These are phyloP conservation scores for Wickerhamiella infanticola DNA, from an alignment of 1,139 yeast genomes.

Conservation along the genomic window DNA sequence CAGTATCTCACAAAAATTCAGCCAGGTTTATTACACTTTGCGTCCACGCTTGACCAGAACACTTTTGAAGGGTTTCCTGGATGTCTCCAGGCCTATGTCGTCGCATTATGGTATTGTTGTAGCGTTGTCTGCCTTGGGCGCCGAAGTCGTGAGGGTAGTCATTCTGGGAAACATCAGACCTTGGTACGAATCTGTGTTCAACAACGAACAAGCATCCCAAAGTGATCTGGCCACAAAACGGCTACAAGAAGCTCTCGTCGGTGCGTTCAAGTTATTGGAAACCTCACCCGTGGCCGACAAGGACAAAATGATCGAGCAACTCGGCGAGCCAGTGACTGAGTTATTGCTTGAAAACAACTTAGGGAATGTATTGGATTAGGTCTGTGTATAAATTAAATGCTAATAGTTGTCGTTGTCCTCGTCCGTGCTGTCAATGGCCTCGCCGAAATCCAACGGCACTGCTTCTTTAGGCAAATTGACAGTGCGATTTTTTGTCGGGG, in stretches of 20 bases:
- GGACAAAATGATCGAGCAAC: constrained; percentile 1
- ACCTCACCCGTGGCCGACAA: constrained; percentile 10
- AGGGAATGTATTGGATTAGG: neutral
- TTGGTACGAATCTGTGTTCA: constrained; percentile 36
- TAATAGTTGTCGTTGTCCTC: constrained; percentile 3
- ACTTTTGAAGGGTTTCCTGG: constrained; percentile 75
- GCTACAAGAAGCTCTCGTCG: constrained; percentile 18
- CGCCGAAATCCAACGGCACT: constrained; percentile 5
- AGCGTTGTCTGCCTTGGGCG: constrained; percentile 72
- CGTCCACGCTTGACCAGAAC: constrained; percentile 93
- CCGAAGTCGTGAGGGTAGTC: constrained; percentile 74
- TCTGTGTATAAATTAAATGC: neutral
- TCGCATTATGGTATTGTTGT: constrained; percentile 86
- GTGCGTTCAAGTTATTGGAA: constrained; percentile 21
- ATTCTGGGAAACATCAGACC: constrained; percentile 70
- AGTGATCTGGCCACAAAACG: constrained; percentile 14
- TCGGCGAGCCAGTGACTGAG: constrained; percentile 5
- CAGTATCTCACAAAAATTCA: constrained; percentile 62
- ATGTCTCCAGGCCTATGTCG: constrained; percentile 62
- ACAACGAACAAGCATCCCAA: constrained; percentile 17
- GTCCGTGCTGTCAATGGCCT: constrained; percentile 4
- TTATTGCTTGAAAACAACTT: constrained; percentile 1
- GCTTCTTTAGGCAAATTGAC: constrained; percentile 4
- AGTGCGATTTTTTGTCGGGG: constrained; percentile 3
- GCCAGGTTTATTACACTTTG: constrained; percentile 74